These are phyloP conservation scores for Astrothelium subdiscretum DNA, from an alignment of 495 filamentous ascomycete species.

Conservation along the genomic window DNA sequence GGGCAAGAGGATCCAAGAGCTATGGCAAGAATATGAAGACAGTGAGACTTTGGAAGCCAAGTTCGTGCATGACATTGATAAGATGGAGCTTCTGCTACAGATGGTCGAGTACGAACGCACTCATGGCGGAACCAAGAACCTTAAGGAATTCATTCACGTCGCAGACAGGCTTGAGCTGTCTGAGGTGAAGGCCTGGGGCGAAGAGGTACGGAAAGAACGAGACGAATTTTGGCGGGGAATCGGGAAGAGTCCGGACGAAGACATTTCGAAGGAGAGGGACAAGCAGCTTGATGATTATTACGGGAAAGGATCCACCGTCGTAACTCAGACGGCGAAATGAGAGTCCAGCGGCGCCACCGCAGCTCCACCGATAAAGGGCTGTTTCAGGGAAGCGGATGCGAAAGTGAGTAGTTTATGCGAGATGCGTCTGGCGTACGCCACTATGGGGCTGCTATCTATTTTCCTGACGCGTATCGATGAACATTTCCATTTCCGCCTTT, in stretches of 20 bases:
- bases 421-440: not conserved
- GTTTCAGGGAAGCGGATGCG: not conserved
- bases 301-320: not conserved
- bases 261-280: slow-evolving; percentile 10
- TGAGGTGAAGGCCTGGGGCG: slow-evolving; percentile 71
- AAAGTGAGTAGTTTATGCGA: not conserved
- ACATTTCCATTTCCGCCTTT: too few species aligned
- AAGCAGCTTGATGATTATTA: slow-evolving; percentile 21
- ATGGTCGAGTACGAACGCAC: slow-evolving; percentile 93
- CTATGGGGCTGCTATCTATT: not conserved
- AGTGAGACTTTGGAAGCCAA: slow-evolving; percentile 66
- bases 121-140: slow-evolving; percentile 49
- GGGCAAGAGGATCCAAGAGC: slow-evolving; percentile 54
- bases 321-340: not conserved
- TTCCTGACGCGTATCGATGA: not conserved
- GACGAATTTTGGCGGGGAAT: slow-evolving; percentile 53
- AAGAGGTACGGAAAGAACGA: slow-evolving; percentile 64
- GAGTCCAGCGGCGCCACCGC: not conserved
- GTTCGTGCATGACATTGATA: slow-evolving; percentile 95
- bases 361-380: not conserved
- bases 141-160: slow-evolving; percentile 76
- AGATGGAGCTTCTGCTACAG: slow-evolving; percentile 86
- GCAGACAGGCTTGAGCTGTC: slow-evolving; percentile 56
- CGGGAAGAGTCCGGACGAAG: slow-evolving; percentile 15
- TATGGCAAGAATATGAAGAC: slow-evolving; percentile 94